These are phyloP conservation scores for Ziziphus jujuba DNA, from an alignment of 306 rosid species.

Conservation along the genomic window DNA sequence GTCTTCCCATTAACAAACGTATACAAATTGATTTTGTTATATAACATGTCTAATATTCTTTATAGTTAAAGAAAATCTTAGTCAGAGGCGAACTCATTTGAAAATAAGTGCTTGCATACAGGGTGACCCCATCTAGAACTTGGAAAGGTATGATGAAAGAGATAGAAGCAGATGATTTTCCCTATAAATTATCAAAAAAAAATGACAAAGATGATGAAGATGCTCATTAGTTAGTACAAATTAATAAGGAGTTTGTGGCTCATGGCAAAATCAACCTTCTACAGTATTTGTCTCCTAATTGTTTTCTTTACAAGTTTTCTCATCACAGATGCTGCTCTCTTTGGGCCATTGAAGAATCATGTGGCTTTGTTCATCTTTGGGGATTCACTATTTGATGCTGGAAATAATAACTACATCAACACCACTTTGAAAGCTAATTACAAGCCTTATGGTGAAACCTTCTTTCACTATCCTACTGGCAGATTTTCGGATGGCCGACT, in stretches of 20 bases:
- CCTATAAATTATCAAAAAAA: too few relatives aligned
- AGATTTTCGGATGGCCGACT: conserved; percentile 50
- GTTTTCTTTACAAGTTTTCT: not conserved
- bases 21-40: too few relatives aligned
- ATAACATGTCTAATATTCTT: too few relatives aligned
- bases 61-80: too few relatives aligned
- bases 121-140: too few relatives aligned
- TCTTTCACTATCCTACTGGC: conserved; percentile 50
- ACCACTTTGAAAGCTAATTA: conserved; percentile 25
- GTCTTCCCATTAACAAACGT: not conserved
- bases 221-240: too few relatives aligned
- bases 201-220: too few relatives aligned
- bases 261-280: not conserved
- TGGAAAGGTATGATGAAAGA: too few relatives aligned
- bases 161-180: too few relatives aligned
- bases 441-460: conserved; percentile 50
- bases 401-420: conserved; percentile 46
- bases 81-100: too few relatives aligned
- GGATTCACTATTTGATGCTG: conserved; percentile 37
- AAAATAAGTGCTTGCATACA: too few relatives aligned
- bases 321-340: not conserved
- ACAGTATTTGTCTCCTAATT: not conserved
- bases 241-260: not conserved
- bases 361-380: conserved; percentile 41
- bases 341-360: not conserved